Percentiles rank a stretch among this genome's conserved stretches.
Conservation (phyloP, 2,329 filamentous ascomycete species). For the Cordyceps pruinosa region DNA sequence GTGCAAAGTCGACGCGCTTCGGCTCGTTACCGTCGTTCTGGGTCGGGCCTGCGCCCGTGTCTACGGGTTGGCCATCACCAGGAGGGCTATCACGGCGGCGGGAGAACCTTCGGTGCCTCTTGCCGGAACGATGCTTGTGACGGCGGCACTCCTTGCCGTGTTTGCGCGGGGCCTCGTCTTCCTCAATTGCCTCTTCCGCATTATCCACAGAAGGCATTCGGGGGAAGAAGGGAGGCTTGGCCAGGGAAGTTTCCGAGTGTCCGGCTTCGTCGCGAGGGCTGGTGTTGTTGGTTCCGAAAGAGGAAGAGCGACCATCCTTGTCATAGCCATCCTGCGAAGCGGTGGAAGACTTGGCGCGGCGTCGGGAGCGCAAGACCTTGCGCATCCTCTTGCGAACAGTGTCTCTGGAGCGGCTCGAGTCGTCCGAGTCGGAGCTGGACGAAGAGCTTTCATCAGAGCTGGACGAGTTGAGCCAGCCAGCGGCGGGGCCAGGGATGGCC, state of each 20-base stretch:
- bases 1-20: conserved; percentile 53
- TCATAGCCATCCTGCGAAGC: conserved; percentile 56
- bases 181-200: conserved; percentile 38
- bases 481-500: conserved; percentile 75
- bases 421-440: conserved; percentile 63
- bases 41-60: conserved; percentile 21
- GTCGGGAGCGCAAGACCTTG: conserved; percentile 63
- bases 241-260: conserved; percentile 31
- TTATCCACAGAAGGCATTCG: conserved; percentile 29
- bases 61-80: conserved; percentile 22
- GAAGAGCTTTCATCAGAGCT: conserved; percentile 49
- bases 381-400: conserved; percentile 71
- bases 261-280: conserved; percentile 29
- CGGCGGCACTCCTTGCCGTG: conserved; percentile 31
- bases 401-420: conserved; percentile 44
- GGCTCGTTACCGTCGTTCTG: conserved; percentile 33
- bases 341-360: conserved; percentile 69
- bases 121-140: conserved; percentile 33
- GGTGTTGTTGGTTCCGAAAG: conserved; percentile 32
- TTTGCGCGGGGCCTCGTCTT: conserved; percentile 31
- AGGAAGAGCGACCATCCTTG: conserved; percentile 32
- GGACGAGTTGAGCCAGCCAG: conserved; percentile 72
- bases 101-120: conserved; percentile 16
- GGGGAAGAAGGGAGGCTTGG: conserved; percentile 30
- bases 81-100: conserved; percentile 24